Evolutionary conservation across 306 rosid genomes (phyloP).

Genomic region (Inga laurina): DNA sequence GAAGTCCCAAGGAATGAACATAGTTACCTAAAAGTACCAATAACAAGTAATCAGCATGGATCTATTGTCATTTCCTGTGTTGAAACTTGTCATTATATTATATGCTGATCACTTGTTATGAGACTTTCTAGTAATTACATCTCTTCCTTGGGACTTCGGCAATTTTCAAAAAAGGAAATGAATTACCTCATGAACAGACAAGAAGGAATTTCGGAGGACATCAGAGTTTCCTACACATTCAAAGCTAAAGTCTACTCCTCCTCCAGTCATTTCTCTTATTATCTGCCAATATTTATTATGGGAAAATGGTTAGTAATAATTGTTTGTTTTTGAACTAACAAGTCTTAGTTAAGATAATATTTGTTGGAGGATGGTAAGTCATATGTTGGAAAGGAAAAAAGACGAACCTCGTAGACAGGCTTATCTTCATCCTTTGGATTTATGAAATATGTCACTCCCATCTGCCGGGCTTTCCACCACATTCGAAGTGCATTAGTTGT

Average conservation of each 20-base stretch:
- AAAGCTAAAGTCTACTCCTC: constrained; percentile 59
- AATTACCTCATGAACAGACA: constrained; percentile 45
- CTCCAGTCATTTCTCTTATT: constrained; percentile 45
- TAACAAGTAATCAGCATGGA: no score
- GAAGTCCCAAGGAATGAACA: no score
- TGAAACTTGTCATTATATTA: no score
- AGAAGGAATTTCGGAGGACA: constrained; percentile 51
- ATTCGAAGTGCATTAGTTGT: neutral
- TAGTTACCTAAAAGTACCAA: no score
- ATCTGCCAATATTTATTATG: constrained; percentile 37
- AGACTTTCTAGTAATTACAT: no score
- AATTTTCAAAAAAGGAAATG: neutral
- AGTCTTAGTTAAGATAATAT: neutral
- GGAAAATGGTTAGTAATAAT: neutral
- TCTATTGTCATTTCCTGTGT: no score
- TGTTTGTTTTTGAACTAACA: neutral
- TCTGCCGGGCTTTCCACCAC: constrained; percentile 36
- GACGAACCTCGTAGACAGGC: constrained; percentile 52
- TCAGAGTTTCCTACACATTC: constrained; percentile 51
- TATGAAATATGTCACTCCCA: constrained; percentile 61
- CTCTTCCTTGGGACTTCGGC: no score
- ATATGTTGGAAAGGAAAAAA: neutral
- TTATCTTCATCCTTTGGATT: constrained; percentile 53
- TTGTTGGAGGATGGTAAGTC: neutral
- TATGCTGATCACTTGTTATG: no score